phyloP scores from a whole-genome alignment of 345 rosid species.

The Bruguiera parviflora region DNA sequence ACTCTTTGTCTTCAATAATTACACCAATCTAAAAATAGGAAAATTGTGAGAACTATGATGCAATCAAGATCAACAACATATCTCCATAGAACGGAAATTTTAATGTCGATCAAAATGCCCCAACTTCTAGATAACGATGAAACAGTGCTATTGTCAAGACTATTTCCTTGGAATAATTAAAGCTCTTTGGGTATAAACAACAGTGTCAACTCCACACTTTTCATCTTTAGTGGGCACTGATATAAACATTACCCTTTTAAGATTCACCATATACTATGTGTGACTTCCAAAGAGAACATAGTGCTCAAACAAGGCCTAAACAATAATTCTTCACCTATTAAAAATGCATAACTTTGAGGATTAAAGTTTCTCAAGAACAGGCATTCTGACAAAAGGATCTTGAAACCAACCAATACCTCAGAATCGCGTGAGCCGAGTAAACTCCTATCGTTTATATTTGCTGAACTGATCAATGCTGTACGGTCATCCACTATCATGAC shows the following conservation, averaged over 20 bases:
- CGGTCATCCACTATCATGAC: conserved; percentile 85
- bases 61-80: neutral
- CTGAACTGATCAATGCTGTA: conserved; percentile 74
- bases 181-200: neutral
- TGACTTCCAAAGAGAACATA: no score
- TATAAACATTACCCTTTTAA: no score
- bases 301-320: no score
- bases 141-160: neutral
- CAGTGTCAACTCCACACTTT: neutral
- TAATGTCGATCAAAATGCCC: no score
- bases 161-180: neutral
- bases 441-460: conserved; percentile 94
- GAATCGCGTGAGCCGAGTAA: conserved; percentile 98
- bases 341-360: neutral
- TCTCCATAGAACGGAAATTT: no score
- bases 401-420: conserved; percentile 54
- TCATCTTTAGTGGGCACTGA: no score
- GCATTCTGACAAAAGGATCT: neutral
- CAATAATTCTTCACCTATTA: no score
- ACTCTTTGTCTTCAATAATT: conserved; percentile 85
- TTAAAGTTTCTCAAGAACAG: neutral
- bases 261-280: no score
- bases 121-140: neutral
- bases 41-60: neutral
- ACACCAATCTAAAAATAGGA: conserved; percentile 65